Evolutionary conservation across 768 basidiomycete genomes (phyloP), one percentile per base, ranked within the genome.

Genomic region (Jaapia argillacea): DNA sequence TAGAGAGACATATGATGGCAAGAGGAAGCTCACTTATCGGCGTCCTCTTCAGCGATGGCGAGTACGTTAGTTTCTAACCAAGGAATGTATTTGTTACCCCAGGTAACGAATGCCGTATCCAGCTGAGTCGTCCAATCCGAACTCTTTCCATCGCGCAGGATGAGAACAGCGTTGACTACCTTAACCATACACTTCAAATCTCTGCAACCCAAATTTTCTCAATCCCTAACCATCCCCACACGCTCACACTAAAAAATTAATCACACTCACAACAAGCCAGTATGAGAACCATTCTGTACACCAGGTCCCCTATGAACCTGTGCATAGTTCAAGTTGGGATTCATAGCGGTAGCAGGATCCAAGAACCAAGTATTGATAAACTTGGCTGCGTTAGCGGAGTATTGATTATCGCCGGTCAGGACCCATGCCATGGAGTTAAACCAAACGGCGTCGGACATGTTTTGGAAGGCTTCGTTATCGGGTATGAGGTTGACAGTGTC

Each of bases 181-280:
- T 81, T 81, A 4, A 68, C 58, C 63, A 82, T 70, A 42, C 70
- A 63, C 50, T 77, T 77, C 16, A 80, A 54, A 54, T 85, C 81
- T 13, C 74, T 76, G 38, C 6, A 46, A 10, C 10, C 10, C 31
- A 10, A 10, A 16, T 33, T 33, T n/a, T n/a, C n/a, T n/a, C n/a
- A n/a, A n/a, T n/a, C n/a, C n/a, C n/a, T n/a, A n/a, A n/a, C n/a
- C n/a, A n/a, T n/a, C n/a, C n/a, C n/a, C n/a, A n/a, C n/a, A n/a
- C n/a, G n/a, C n/a, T 48, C 28, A 36, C 47, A 38, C 48, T 55
- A 58, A 33, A 46, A 21, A n/a, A n/a, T n/a, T n/a, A n/a, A n/a
- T 36, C 51, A 33, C 23, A 61, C 71, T 58, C 45, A 77, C 73
- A 77, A 62, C 35, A 79, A 59, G 46, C 79, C 77, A 16, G 72